Conservation (phyloP, 1,284 basidiomycete species). For the Abortiporus biennis region DNA sequence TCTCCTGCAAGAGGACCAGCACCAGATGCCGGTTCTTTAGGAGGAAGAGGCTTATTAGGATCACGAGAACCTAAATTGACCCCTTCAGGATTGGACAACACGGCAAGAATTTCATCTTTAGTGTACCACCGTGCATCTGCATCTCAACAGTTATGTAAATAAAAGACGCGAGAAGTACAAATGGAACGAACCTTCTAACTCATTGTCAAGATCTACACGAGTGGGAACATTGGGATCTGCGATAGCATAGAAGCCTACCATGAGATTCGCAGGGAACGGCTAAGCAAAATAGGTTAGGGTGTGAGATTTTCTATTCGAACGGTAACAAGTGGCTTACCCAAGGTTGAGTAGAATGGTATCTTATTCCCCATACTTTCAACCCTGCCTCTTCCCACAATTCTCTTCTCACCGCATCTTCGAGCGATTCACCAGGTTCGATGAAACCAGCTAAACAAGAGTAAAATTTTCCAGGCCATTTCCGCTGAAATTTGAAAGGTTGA, state of each 20-base stretch:
- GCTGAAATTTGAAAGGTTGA: not conserved
- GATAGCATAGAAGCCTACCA: slow-evolving; percentile 86
- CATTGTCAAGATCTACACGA: slow-evolving; percentile 88
- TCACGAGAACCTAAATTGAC: slow-evolving; percentile 49
- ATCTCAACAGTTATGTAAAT: not conserved
- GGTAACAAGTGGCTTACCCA: slow-evolving; percentile 47
- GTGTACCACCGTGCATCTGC: slow-evolving; percentile 85
- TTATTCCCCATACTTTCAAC: slow-evolving; percentile 76
- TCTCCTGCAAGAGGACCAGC: slow-evolving; percentile 25
- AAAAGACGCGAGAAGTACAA: not conserved
- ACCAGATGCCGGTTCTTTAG: not conserved
- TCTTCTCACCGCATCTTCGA: slow-evolving; percentile 90
- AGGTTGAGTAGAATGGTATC: slow-evolving; percentile 84
- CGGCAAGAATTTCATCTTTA: slow-evolving; percentile 58
- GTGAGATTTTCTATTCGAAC: slow-evolving; percentile 4
- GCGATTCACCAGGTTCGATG: slow-evolving; percentile 89
- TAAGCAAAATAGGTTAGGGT: slow-evolving; percentile 23
- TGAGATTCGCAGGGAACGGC: slow-evolving; percentile 87
- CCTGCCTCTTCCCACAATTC: slow-evolving; percentile 97
- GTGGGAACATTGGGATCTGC: slow-evolving; percentile 72
- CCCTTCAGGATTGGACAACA: slow-evolving; percentile 51
- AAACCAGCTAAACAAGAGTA: slow-evolving; percentile 91
- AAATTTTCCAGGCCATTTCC: slow-evolving; percentile 60
- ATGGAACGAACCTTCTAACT: slow-evolving; percentile 71
- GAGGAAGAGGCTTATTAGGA: slow-evolving; percentile 39